phyloP scores from a whole-genome alignment of 768 basidiomycete species.

The Rickenella mellea region DNA sequence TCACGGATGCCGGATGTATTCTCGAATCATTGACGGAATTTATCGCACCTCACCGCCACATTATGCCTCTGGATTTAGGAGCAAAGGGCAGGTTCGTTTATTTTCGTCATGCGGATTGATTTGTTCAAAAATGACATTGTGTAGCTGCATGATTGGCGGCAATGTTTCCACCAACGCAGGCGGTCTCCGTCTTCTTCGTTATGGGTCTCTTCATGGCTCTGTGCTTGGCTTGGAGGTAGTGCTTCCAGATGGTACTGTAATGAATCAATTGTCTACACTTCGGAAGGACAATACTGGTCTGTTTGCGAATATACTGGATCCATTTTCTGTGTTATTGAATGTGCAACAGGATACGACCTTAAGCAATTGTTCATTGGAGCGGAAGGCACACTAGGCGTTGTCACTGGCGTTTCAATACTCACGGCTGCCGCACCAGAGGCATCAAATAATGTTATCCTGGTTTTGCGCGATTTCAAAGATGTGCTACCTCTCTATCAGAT shows the following conservation, averaged over 20 bases:
- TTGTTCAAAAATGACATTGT: slow-evolving; percentile 1
- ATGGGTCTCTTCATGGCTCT: slow-evolving; percentile 90
- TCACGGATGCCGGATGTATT: slow-evolving; percentile 91
- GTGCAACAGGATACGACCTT: slow-evolving; percentile 78
- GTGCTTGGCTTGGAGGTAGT: slow-evolving; percentile 96
- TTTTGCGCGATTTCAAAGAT: slow-evolving; percentile 77
- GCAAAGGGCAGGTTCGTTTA: slow-evolving; percentile 80
- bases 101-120: background rate
- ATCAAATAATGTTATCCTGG: slow-evolving; percentile 86
- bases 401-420: slow-evolving; percentile 92
- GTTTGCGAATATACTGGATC: slow-evolving; percentile 8
- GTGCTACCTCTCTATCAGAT: slow-evolving; percentile 79
- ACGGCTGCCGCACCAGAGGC: slow-evolving; percentile 77
- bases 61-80: slow-evolving; percentile 93
- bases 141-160: slow-evolving; percentile 93
- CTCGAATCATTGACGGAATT: slow-evolving; percentile 82
- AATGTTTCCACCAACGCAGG: slow-evolving; percentile 97
- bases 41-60: slow-evolving; percentile 80
- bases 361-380: slow-evolving; percentile 98
- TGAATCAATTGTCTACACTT: slow-evolving; percentile 81
- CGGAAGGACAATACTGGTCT: slow-evolving; percentile 96
- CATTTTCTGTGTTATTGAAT: background rate
- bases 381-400: slow-evolving; percentile 91
- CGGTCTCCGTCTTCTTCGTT: slow-evolving; percentile 87
- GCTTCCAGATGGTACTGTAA: slow-evolving; percentile 84